These are phyloP conservation scores for Ocimum tenuiflorum DNA, from an alignment of 257 asterid species.

Conservation along the genomic window DNA sequence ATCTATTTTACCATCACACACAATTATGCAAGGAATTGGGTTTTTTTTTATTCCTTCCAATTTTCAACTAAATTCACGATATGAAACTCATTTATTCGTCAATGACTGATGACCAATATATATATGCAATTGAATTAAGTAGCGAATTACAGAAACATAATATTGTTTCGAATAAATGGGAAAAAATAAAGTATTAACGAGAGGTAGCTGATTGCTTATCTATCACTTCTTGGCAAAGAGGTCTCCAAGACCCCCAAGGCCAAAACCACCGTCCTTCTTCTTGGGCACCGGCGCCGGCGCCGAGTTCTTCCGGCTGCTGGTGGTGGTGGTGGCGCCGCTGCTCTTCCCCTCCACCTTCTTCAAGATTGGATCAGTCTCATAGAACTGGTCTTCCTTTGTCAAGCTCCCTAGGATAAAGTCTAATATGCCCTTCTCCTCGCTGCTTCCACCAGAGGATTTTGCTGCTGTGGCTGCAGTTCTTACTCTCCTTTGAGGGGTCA, in stretches of 20 bases:
- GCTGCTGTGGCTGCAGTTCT: conserved; percentile 57
- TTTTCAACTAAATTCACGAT: no score
- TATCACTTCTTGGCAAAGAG: conserved; percentile 51
- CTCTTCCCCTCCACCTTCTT: conserved; percentile 53
- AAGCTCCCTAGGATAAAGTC: conserved; percentile 61
- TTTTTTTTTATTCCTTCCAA: no score
- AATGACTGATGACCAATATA: no score
- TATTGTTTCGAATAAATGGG: no score
- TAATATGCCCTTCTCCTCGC: conserved; percentile 62
- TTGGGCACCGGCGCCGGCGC: no score
- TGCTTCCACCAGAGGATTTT: conserved; percentile 47
- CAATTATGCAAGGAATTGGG: no score
- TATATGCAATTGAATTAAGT: no score
- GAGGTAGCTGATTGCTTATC: not conserved
- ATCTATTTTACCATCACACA: no score
- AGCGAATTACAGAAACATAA: no score
- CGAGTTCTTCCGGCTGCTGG: conserved; percentile 23
- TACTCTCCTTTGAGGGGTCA: conserved; percentile 49
- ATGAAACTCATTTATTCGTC: no score
- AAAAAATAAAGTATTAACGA: no score
- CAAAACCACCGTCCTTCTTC: no score
- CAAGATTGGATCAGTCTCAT: conserved; percentile 83
- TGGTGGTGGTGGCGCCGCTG: conserved; percentile 24
- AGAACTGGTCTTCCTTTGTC: conserved; percentile 63
- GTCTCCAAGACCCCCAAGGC: conserved; percentile 43